Base-by-base conservation (phyloP, 768 basidiomycete species). In the Termitomyces eurrhizus region DNA sequence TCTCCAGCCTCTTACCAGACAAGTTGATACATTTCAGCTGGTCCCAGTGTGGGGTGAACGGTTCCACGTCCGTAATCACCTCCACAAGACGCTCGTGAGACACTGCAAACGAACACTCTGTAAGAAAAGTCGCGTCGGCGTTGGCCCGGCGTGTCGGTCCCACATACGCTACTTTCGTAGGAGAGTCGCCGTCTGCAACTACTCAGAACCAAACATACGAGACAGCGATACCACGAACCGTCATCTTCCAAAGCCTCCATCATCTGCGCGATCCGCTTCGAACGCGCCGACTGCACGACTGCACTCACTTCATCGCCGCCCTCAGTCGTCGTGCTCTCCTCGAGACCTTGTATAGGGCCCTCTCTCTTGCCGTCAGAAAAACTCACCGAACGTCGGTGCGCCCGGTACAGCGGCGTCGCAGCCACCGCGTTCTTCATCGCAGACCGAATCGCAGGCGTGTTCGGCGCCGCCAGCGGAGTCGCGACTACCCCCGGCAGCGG, bases 21-120 rank as follows among this genome's bases (percentile, higher is more conserved):
- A 99, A 76, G 69, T 98, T 88, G 65, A 99, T 87, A 29, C 76
- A 73, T 58, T 68, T 77, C 61, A 99, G 74, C 44, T 83, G 78
- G 67, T 98, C 95, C 97, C 97, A 99, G 69, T 92, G 82, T 26
- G 95, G 94, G 69, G 95, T 93, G 73, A 92, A 97, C 21, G 95
- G 94, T 69, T 95, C 89, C 13, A 95, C 86, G 67, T 98, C 95
- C 46, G 95, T 98, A 69, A 99, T 93, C 67, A 92, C 87, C 71
- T 92, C 85, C 2, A 98, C 89, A 6, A 99, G 83, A 49, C 85
- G 83, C 70, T 98, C 96, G 67, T 93, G 92, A n/a, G 94, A 84
- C 48, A 98, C 87, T 16, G 85, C 93, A 70, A 99, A 99, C 45
- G 95, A 98, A 70, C 95, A 98, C 70, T 98, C 95, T 12, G 96